phyloP scores from a whole-genome alignment of 805 yeast genomes.

The Cyberlindnera mrakii region DNA sequence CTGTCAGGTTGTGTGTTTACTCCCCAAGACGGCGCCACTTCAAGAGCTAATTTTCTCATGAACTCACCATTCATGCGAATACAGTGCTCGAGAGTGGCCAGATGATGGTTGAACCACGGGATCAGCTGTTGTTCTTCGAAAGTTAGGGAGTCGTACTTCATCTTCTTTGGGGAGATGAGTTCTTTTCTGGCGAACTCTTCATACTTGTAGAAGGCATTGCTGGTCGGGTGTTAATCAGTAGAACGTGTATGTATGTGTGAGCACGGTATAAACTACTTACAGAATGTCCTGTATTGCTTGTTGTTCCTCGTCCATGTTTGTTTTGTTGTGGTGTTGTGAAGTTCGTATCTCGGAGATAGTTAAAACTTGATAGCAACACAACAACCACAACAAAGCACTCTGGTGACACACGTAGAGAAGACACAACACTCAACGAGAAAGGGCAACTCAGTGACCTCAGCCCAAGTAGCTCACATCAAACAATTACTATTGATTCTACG shows the following conservation, averaged over 20 bases:
- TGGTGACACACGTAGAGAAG: too few species aligned
- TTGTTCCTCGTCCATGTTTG: constrained; percentile 11
- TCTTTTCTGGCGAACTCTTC: constrained; percentile 29
- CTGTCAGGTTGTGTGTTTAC: constrained; percentile 28
- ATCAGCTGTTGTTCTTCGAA: constrained; percentile 35
- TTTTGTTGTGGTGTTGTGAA: neutral
- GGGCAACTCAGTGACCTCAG: too few species aligned
- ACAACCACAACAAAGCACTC: too few species aligned
- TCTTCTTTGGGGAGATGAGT: constrained; percentile 26
- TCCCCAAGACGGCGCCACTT: constrained; percentile 47
- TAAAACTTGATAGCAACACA: neutral
- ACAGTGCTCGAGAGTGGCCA: constrained; percentile 34
- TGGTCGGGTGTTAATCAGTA: neutral
- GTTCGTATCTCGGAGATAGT: neutral
- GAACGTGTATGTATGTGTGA: neutral
- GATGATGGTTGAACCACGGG: constrained; percentile 44
- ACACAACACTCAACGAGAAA: too few species aligned
- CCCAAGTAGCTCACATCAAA: too few species aligned
- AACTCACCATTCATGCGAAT: constrained; percentile 40
- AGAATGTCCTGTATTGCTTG: constrained; percentile 7
- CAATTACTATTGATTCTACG: too few species aligned
- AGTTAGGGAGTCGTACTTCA: constrained; percentile 32
- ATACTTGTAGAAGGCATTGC: constrained; percentile 26
- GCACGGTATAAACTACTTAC: neutral
- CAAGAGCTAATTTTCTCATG: constrained; percentile 34